Base-by-base conservation (phyloP, 1,284 basidiomycete species). In the Irpex lacteus region DNA sequence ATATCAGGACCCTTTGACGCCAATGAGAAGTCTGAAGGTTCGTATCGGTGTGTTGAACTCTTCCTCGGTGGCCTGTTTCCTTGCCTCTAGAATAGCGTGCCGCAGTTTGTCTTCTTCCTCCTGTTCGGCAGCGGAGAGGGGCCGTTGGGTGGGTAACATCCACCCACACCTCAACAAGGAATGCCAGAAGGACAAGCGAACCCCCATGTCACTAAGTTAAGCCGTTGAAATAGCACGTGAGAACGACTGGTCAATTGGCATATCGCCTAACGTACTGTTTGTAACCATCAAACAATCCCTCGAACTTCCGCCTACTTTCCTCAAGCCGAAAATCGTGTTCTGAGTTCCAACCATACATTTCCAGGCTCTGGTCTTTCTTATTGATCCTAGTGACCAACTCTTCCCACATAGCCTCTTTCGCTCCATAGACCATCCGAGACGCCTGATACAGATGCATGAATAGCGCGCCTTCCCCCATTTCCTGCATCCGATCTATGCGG, bases 351-450 rank as follows among this genome's bases (percentile, higher is more conserved):
- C 89, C 89, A 67, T 85, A 80, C 36, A 78, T 79, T 63, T 75
- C 74, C 38, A 91, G 73, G 63, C 85, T 80, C 5, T 80, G 77
- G 56, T 79, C 81, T 62, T 81, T 76, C 56, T 38, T 67, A 86
- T 86, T 53, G 82, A 87, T 79, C 65, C 84, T 79, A 18, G 18
- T 9, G 32, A 8, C 19, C 21, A 63, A 57, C 47, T 59, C 88
- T 65, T 90, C 89, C 89, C 89, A 91, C 87, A 91, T 90, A 49
- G 88, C 85, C 72, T 91, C 89, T 71, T 87, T 82, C 68, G 86
- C 87, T 7, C 85, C 86, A n/a, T 90, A 73, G 19, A 91, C 86
- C 26, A 78, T 75, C 66, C 85, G 82, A 66, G 84, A 88, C 34
- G 85, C 83, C 66, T 82, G 79, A 69, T 88, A 85, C 2, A 91